Percentiles rank a stretch among this genome's conserved stretches.
These are phyloP conservation scores for Colletotrichum coccodes DNA, from an alignment of 2,329 filamentous ascomycete species.

Conservation along the genomic window DNA sequence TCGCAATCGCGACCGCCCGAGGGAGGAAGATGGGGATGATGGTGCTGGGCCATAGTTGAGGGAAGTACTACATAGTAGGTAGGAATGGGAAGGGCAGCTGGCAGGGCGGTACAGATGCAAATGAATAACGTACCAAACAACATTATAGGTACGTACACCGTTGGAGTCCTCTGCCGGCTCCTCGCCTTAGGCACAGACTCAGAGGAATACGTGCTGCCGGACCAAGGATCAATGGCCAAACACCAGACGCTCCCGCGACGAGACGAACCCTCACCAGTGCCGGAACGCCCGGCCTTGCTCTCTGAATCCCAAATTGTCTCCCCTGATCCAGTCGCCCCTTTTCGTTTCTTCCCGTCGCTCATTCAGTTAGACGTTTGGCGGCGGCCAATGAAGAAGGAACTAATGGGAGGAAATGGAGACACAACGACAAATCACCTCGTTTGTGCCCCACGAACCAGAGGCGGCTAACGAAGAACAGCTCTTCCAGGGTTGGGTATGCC, in stretches of 20 bases:
- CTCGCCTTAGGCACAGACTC: background rate
- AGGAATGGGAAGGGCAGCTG: background rate
- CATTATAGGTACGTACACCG: no score
- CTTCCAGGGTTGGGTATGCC: background rate
- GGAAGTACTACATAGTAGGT: no score
- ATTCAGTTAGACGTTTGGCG: background rate
- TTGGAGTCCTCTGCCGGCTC: no score
- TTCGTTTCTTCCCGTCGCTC: background rate
- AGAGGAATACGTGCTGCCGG: background rate
- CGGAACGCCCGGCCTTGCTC: conserved; percentile 18
- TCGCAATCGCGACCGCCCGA: conserved; percentile 2
- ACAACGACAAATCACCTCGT: background rate
- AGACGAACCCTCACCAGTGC: conserved; percentile 20
- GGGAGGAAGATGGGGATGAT: background rate
- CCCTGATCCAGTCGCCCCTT: background rate
- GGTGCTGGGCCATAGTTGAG: background rate
- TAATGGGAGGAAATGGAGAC: background rate
- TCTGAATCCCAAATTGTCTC: background rate
- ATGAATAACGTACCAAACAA: no score
- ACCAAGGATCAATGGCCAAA: conserved; percentile 18
- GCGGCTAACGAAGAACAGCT: background rate
- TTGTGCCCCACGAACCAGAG: background rate
- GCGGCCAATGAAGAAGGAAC: background rate
- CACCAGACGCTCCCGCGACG: conserved; percentile 27
- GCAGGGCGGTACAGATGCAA: background rate